A percentile compares a stretch with the other conserved stretches of the same genome.
Evolutionary conservation across 2,329 filamentous ascomycete genomes (phyloP).

Genomic region (Stemphylium lycopersici): DNA sequence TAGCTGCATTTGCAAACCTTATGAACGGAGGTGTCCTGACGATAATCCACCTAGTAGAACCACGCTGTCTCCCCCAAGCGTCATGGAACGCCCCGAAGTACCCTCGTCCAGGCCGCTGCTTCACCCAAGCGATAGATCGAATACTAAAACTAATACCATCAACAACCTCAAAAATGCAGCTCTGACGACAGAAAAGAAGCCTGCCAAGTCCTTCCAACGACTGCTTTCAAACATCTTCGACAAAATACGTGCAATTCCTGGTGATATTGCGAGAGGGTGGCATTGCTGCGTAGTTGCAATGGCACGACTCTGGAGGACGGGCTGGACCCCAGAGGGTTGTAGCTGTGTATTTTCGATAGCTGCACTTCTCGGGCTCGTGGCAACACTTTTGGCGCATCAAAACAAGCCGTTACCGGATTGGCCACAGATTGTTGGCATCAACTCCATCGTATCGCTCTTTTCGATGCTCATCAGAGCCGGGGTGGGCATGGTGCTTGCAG

Average conservation of each 20-base stretch:
- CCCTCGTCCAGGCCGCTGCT: constrained; percentile 1
- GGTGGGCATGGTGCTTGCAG: constrained; percentile 13
- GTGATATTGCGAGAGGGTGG: background rate
- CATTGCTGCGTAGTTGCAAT: background rate
- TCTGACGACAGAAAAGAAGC: background rate
- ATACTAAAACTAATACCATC: background rate
- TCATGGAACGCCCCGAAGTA: background rate
- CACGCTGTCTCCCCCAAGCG: background rate
- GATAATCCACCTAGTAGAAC: background rate
- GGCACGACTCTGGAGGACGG: constrained; percentile 4
- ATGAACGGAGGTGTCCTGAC: background rate
- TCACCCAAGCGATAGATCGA: background rate
- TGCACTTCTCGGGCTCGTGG: constrained; percentile 9
- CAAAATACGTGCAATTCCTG: background rate
- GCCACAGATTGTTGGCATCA: constrained; percentile 15
- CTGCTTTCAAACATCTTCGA: background rate
- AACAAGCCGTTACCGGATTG: constrained; percentile 13
- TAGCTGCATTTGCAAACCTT: too few species aligned
- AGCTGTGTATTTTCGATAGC: constrained; percentile 9
- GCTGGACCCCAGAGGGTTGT: constrained; percentile 14
- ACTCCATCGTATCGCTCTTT: constrained; percentile 18
- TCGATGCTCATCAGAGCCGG: constrained; percentile 12
- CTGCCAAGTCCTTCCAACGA: background rate
- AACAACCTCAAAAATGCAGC: background rate
- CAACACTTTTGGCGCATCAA: constrained; percentile 10